These are phyloP conservation scores for Aspergillus pseudonomiae DNA, from an alignment of 2,329 filamentous ascomycete genomes.

Conservation along the genomic window DNA sequence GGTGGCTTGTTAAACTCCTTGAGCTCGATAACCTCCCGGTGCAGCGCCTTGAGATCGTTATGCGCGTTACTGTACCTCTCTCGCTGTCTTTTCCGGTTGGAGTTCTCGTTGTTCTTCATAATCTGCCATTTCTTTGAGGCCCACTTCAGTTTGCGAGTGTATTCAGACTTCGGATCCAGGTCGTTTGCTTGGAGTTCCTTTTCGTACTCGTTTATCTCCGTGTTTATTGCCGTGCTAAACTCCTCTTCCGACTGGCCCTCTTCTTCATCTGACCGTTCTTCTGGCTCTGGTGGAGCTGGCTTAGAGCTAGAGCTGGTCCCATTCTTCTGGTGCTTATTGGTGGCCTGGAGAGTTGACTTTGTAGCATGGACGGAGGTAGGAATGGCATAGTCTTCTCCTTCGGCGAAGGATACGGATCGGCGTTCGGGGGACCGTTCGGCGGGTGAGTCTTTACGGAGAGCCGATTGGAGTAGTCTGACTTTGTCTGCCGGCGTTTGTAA, in stretches of 20 bases:
- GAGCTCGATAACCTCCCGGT: background rate
- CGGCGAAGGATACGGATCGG: constrained; percentile 33
- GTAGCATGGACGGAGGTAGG: constrained; percentile 13
- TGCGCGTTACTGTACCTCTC: background rate
- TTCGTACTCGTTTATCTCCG: background rate
- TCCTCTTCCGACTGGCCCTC: background rate
- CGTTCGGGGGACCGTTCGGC: constrained; percentile 17
- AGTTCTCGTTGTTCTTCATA: background rate
- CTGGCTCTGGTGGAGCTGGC: background rate
- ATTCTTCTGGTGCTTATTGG: constrained; percentile 2
- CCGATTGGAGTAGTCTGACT: constrained; percentile 23
- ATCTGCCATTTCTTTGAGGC: background rate
- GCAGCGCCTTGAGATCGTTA: background rate
- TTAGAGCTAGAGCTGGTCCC: background rate
- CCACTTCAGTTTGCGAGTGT: background rate
- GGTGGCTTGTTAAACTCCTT: background rate
- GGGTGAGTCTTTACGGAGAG: constrained; percentile 29
- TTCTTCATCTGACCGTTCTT: no score
- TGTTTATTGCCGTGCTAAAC: background rate
- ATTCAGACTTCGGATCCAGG: background rate
- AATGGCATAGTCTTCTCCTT: constrained; percentile 20
- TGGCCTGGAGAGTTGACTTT: constrained; percentile 10
- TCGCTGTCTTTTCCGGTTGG: background rate
- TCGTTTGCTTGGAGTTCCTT: background rate
- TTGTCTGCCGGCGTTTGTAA: constrained; percentile 19